These are phyloP conservation scores for Sugiyamaella lignohabitans DNA, from an alignment of 805 yeast species.

Conservation along the genomic window DNA sequence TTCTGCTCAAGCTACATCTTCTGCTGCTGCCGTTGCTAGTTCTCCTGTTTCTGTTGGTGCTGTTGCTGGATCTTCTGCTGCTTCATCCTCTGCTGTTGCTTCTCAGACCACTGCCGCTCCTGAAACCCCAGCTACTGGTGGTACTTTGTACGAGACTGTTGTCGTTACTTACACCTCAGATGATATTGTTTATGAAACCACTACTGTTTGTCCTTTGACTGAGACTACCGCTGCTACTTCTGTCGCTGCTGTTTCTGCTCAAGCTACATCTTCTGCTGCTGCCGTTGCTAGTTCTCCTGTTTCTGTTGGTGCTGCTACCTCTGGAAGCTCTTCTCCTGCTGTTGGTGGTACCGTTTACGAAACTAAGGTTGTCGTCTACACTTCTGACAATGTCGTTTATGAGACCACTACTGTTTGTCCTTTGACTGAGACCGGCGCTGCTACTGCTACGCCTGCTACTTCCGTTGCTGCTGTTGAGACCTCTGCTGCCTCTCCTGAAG, in stretches of 20 bases:
- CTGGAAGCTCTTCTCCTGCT: not conserved
- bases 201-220: conserved; percentile 12
- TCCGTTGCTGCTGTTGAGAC: not conserved
- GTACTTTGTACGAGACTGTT: too few relatives aligned
- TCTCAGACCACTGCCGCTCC: too few relatives aligned
- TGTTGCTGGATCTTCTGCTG: too few relatives aligned
- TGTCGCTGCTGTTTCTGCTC: not conserved
- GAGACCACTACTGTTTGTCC: conserved; percentile 17
- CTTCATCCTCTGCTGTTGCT: too few relatives aligned
- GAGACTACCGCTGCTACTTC: conserved; percentile 7
- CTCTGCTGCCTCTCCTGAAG: conserved; percentile 6
- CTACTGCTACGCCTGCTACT: conserved; percentile 1
- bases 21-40: not conserved
- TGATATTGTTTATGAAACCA: conserved; percentile 6
- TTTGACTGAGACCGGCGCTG: conserved; percentile 8
- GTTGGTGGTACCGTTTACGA: conserved; percentile 5
- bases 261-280: not conserved
- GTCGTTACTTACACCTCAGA: conserved; percentile 6
- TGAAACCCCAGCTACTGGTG: too few relatives aligned
- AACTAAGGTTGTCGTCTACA: conserved; percentile 10
- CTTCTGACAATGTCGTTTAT: conserved; percentile 10
- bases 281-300: not conserved
- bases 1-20: too few relatives aligned
- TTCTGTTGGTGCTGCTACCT: not conserved
- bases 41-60: not conserved